Evolutionary conservation across 202 grass and related monocot species (phyloP).

Genomic region (Bolboschoenoplectus hybrid): DNA sequence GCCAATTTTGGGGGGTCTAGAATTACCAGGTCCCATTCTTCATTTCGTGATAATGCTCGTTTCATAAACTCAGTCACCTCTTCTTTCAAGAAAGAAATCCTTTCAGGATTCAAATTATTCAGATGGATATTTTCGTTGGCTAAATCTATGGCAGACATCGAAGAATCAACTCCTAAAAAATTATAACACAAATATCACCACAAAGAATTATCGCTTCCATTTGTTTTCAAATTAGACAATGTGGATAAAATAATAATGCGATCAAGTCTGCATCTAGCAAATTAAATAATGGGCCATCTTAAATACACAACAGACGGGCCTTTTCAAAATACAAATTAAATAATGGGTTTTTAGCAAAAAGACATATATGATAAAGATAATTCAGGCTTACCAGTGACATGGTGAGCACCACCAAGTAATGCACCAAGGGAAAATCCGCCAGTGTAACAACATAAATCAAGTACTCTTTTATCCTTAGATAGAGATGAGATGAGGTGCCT

Average conservation of each 20-base stretch:
- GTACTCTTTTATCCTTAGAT: slow-evolving; percentile 66
- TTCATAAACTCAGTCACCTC: slow-evolving; percentile 88
- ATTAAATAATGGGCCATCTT: not conserved
- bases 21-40: slow-evolving; percentile 84
- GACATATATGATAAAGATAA: slow-evolving; percentile 36
- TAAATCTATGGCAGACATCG: slow-evolving; percentile 73
- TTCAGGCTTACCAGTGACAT: slow-evolving; percentile 79
- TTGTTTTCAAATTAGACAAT: slow-evolving; percentile 32
- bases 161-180: slow-evolving; percentile 94
- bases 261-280: not conserved
- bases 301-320: not conserved
- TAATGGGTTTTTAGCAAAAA: slow-evolving; percentile 17
- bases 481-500: slow-evolving; percentile 68
- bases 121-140: slow-evolving; percentile 84
- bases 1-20: slow-evolving; percentile 97
- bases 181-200: not conserved
- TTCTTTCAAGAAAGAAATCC: slow-evolving; percentile 77
- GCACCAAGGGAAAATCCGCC: slow-evolving; percentile 88
- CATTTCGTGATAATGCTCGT: slow-evolving; percentile 67
- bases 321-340: slow-evolving; percentile 33
- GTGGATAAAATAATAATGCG: not conserved
- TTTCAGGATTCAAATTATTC: slow-evolving; percentile 60
- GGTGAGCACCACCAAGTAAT: slow-evolving; percentile 61
- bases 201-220: slow-evolving; percentile 24
- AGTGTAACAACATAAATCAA: slow-evolving; percentile 93